phyloP scores from a whole-genome alignment of 2,329 filamentous ascomycete species.

The Paracoccidioides lutzii region DNA sequence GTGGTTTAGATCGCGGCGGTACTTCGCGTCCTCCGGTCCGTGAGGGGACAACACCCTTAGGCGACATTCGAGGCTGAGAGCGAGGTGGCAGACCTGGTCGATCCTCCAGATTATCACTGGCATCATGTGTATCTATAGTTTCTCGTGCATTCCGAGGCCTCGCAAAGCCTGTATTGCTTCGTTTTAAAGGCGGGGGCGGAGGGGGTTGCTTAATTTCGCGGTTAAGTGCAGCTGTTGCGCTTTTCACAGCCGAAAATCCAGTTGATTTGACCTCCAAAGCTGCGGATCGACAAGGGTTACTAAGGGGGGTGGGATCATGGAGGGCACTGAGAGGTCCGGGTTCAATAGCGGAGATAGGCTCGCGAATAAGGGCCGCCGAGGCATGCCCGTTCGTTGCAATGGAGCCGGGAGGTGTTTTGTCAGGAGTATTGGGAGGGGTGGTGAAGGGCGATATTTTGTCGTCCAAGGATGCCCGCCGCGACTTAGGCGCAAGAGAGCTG shows the following conservation, averaged over 20 bases:
- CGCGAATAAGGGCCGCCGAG: background rate
- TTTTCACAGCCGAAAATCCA: conserved; percentile 20
- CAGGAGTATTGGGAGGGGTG: conserved; percentile 66
- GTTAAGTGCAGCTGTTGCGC: conserved; percentile 20
- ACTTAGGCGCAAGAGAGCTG: conserved; percentile 17
- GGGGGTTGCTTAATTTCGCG: conserved; percentile 8
- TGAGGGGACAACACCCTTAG: conserved; percentile 9
- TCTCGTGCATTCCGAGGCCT: conserved; percentile 11
- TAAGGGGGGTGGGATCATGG: background rate
- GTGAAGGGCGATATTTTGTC: conserved; percentile 63
- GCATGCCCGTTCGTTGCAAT: background rate
- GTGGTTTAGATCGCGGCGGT: background rate
- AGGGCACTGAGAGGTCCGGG: background rate
- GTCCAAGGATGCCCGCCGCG: conserved; percentile 23
- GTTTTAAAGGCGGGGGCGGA: conserved; percentile 15
- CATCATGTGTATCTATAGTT: conserved; percentile 23
- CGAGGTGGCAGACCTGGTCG: conserved; percentile 40
- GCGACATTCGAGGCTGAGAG: conserved; percentile 7
- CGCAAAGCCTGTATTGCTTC: conserved; percentile 13
- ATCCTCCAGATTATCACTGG: conserved; percentile 25
- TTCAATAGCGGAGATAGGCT: conserved; percentile 4
- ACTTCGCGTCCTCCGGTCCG: background rate
- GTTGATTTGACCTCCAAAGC: conserved; percentile 12
- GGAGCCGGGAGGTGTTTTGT: conserved; percentile 31
- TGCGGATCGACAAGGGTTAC: conserved; percentile 7